A percentile compares a stretch with the other conserved stretches of the same genome.
phyloP scores from a whole-genome alignment of 495 filamentous ascomycete species.

The Schizothecium vesticola region DNA sequence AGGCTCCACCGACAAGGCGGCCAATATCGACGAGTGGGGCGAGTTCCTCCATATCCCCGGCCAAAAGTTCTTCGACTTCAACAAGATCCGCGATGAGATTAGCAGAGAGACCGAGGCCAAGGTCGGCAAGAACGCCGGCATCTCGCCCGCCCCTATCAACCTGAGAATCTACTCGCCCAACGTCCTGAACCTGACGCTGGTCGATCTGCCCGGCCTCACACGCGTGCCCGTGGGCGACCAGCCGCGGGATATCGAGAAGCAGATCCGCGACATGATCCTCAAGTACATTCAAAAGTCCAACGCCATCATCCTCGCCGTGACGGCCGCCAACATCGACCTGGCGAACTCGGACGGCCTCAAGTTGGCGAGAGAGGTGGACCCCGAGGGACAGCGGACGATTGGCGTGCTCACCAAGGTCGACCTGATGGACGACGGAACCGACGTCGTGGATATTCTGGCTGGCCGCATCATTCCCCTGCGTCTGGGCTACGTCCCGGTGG shows the following conservation, averaged over 20 bases:
- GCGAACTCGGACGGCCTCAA: slow-evolving; percentile 98
- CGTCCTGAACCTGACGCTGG: slow-evolving; percentile 93
- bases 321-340: slow-evolving; percentile 92
- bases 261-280: slow-evolving; percentile 97
- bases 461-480: slow-evolving; percentile 95
- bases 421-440: slow-evolving; percentile 98
- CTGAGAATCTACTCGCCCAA: slow-evolving; percentile 97
- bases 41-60: slow-evolving; percentile 98
- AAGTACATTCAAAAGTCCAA: slow-evolving; percentile 98
- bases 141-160: slow-evolving; percentile 94
- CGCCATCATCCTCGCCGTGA: slow-evolving; percentile 95
- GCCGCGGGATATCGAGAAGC: slow-evolving; percentile 94
- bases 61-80: slow-evolving; percentile 98
- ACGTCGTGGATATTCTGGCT: slow-evolving; percentile 98
- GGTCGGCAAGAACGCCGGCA: slow-evolving; percentile 92
- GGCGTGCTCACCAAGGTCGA: slow-evolving; percentile 99
- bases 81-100: slow-evolving; percentile 98
- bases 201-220: slow-evolving; percentile 95
- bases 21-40: slow-evolving; percentile 95
- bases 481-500: slow-evolving; percentile 95
- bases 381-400: slow-evolving; percentile 96
- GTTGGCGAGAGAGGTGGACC: slow-evolving; percentile 93
- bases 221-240: slow-evolving; percentile 98
- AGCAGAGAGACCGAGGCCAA: slow-evolving; percentile 94
- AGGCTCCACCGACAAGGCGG: slow-evolving; percentile 62